phyloP scores from a whole-genome alignment of 2,329 filamentous ascomycete genomes.

The Alternaria sp. region DNA sequence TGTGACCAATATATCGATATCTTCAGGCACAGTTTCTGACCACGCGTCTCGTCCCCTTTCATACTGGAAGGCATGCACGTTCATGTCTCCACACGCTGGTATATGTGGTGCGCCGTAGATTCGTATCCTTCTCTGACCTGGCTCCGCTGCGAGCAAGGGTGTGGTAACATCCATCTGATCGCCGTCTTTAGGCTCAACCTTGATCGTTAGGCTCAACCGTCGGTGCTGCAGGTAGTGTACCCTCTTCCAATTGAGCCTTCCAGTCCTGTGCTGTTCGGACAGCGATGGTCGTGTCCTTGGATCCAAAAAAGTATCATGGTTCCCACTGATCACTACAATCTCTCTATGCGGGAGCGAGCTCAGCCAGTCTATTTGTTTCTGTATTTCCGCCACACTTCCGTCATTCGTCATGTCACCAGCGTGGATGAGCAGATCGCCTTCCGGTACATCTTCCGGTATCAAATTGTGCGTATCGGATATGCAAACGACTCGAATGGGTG shows the following conservation, averaged over 20 bases:
- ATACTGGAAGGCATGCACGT: slow-evolving; percentile 81
- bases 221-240: slow-evolving; percentile 79
- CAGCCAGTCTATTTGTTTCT: slow-evolving; percentile 86
- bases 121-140: slow-evolving; percentile 60
- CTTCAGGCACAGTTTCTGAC: slow-evolving; percentile 71
- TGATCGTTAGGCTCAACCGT: slow-evolving; percentile 64
- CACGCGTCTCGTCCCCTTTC: slow-evolving; percentile 69
- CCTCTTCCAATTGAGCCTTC: slow-evolving; percentile 67
- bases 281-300: slow-evolving; percentile 61
- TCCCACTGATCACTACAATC: slow-evolving; percentile 84
- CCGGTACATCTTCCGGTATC: slow-evolving; percentile 65
- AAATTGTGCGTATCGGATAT: slow-evolving; percentile 87
- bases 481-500: slow-evolving; percentile 77
- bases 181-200: slow-evolving; percentile 13
- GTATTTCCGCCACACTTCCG: slow-evolving; percentile 75
- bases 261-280: slow-evolving; percentile 60
- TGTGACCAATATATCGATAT: slow-evolving; percentile 80
- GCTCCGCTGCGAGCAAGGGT: slow-evolving; percentile 26
- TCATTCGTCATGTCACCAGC: slow-evolving; percentile 82
- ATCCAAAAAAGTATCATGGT: slow-evolving; percentile 90
- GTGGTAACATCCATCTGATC: slow-evolving; percentile 16
- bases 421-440: slow-evolving; percentile 86
- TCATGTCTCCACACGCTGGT: slow-evolving; percentile 71
- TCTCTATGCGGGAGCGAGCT: slow-evolving; percentile 73
- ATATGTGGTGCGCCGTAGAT: slow-evolving; percentile 85